Base-by-base conservation (phyloP, 306 rosid genomes). In the Medicago arabica region DNA sequence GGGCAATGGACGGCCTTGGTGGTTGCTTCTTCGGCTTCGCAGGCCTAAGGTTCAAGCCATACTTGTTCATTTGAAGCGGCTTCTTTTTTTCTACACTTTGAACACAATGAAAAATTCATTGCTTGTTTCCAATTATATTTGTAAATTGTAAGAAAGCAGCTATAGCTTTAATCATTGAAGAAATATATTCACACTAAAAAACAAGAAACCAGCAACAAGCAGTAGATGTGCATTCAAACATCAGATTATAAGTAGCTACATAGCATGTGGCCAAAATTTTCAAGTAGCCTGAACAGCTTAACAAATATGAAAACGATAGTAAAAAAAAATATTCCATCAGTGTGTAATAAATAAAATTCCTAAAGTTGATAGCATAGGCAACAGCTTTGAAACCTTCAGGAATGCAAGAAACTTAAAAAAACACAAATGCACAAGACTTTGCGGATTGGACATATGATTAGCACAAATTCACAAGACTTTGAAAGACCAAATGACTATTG, bases 11-110 rank as follows among this genome's bases (percentile, higher is more conserved):
- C 13, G 86, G 89, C 72, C 85, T 92, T 8, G 86, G 28, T 9
- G 84, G 86, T 69, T 60, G 88, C 80, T 92, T 78, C 89, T 88
- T 88, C 68, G 82, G 82, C 72, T 85, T 89, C 0, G 87, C 57
- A 39, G 87, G 84, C 82, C 97, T 85, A 38, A 92, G 90, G 77
- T 94, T 93, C 85, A 92, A 82, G 6, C 96, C 97, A 12, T 90
- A 94, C 95, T 84, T 91, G 84, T 91, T 93, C 98, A 89, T 91
- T 84, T 50, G 59, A 67, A 25, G 39, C 6, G 1, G 39, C 55
- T 44, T 67, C 77, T 74, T 58, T 54, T 53, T 55, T 34, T 40
- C 83, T 65, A 36, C 69, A 53, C n/a, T 67, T 67, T 47, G 36
- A 76, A 51, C 74, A 57, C 40, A 79, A 14, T 13, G 14, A 67